A percentile compares a stretch with the other conserved stretches of the same genome.
Conservation (phyloP, 2,329 filamentous ascomycete genomes). For the Colletotrichum sp. region DNA sequence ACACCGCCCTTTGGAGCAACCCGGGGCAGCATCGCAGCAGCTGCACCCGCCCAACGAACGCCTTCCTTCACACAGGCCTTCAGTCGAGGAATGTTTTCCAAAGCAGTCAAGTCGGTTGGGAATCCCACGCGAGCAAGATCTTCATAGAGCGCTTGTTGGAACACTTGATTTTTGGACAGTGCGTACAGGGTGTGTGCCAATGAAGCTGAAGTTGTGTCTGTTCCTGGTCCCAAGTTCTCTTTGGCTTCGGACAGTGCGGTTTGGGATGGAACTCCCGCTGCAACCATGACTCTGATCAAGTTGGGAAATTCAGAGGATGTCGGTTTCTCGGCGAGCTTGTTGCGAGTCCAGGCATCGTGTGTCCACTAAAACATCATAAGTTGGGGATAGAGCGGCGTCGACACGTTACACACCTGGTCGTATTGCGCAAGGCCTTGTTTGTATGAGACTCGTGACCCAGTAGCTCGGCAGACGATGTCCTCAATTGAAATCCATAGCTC, state of each 20-base stretch:
- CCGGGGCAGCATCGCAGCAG: constrained; percentile 30
- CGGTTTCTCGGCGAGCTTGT: background rate
- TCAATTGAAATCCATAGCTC: background rate
- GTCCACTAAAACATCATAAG: background rate
- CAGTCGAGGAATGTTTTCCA: constrained; percentile 27
- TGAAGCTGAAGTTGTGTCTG: constrained; percentile 34
- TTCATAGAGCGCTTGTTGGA: constrained; percentile 27
- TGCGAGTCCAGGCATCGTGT: background rate
- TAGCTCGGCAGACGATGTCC: background rate
- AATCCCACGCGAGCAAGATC: constrained; percentile 24
- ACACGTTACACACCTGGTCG: background rate
- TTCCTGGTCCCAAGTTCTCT: constrained; percentile 34
- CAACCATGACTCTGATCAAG: constrained; percentile 25
- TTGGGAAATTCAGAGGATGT: constrained; percentile 14
- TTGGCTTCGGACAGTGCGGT: constrained; percentile 32
- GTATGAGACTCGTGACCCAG: background rate
- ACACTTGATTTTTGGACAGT: constrained; percentile 27
- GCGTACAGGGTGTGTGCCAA: constrained; percentile 34
- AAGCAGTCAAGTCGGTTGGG: constrained; percentile 25
- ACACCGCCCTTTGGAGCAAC: constrained; percentile 27
- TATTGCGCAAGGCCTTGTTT: background rate
- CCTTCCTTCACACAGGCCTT: constrained; percentile 31
- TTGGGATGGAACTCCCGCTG: constrained; percentile 24
- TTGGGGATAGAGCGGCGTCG: rapidly evolving
- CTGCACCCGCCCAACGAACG: constrained; percentile 30